Evolutionary conservation across 305 asterid genomes (phyloP).

Genomic region (Fraxinus angustifolia): DNA sequence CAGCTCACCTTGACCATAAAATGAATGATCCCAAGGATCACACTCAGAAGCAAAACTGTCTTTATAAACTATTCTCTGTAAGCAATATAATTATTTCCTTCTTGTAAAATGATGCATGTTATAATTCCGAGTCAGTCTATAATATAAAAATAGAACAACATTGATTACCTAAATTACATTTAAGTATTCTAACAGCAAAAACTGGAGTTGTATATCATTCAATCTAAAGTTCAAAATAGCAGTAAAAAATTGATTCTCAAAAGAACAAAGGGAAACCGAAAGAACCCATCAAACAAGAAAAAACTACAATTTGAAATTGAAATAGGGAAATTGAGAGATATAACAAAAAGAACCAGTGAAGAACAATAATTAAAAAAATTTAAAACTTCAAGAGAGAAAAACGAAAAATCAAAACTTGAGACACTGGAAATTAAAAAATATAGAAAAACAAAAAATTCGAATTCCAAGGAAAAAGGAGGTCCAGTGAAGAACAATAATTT

Average conservation of each 20-base stretch:
- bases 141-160: background rate
- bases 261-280: background rate
- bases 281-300: background rate
- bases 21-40: background rate
- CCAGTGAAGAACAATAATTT: background rate
- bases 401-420: background rate
- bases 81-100: background rate
- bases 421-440: background rate
- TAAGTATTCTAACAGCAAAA: background rate
- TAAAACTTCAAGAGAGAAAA: background rate
- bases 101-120: background rate
- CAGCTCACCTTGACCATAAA: background rate
- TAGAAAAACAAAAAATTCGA: background rate
- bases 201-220: background rate
- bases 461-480: background rate
- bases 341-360: background rate
- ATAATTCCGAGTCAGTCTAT: background rate
- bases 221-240: background rate
- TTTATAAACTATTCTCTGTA: background rate
- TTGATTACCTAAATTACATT: background rate
- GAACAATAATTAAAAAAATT: background rate
- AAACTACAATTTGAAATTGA: background rate
- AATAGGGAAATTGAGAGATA: background rate
- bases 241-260: background rate
- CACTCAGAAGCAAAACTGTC: background rate